Evolutionary conservation across 192 early-diverging fungal genomes (phyloP), one percentile per base, ranked within the genome.

Genomic region (Entomortierella chlamydospora): DNA sequence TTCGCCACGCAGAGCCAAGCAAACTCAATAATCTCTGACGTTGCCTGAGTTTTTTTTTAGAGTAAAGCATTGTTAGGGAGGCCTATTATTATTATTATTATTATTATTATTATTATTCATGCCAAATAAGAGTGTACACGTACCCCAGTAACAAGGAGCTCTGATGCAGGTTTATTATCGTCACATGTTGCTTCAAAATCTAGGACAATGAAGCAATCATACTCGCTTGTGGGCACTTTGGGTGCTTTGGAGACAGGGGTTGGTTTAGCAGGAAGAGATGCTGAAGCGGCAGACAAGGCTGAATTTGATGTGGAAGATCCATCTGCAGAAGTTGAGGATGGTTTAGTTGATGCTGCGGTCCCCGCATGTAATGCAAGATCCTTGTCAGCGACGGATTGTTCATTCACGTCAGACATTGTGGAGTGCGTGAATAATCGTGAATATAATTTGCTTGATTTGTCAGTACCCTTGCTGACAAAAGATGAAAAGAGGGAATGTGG

Each of bases 121-220:
- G n/a, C n/a, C n/a, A n/a, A n/a, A n/a, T n/a, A 20, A 47, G 5
- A 5, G 4, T 12, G 4, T 12, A 47, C 45, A 47, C 45, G 45
- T 84, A 87, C 86, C 58, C 83, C 82, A 25, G 84, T 86, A 6
- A 91, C 90, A 49, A 86, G 81, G 30, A 88, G 59, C 26, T 83
- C 84, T 9, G 88, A 82, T 59, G 91, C 87, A 31, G 86, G 79
- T 49, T 84, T 86, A 65, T 87, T 89, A 23, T 91, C 92, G 72
- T 93, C 92, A 78, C 90, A 90, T n/a, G 91, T 93, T 11, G 90
- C 88, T 65, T 91, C 90, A 30, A 90, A 73, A 63, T 90, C 81
- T n/a, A 92, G 71, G n/a, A 90, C 82, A 37, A 93, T 84, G 33
- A 91, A 84, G 33, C 82, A 85, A 64, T 92, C 87, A 63, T 77